Conservation (phyloP, 1,284 basidiomycete species). For the Fomitiporia mediterranea region DNA sequence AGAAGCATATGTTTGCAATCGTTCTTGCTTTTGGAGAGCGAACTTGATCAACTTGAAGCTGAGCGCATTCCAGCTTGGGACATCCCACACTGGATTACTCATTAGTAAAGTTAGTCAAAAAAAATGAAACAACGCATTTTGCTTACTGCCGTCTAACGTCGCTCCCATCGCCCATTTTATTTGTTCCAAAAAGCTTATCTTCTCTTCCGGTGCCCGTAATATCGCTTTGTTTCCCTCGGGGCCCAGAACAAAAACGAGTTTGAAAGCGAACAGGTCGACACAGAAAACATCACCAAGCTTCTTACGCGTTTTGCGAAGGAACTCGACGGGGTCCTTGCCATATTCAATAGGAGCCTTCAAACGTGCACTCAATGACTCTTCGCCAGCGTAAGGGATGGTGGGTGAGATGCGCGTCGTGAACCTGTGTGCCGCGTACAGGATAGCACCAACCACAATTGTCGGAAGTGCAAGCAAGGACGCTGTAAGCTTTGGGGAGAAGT, state of each 20-base stretch:
- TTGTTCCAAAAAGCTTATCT: constrained; percentile 14
- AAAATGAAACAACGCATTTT: not conserved
- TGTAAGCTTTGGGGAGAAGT: not conserved
- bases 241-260: constrained; percentile 15
- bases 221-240: constrained; percentile 14
- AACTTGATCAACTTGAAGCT: constrained; percentile 13
- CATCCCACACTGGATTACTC: constrained; percentile 3
- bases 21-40: constrained; percentile 7
- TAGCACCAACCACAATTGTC: not conserved
- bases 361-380: constrained; percentile 7
- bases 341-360: constrained; percentile 16
- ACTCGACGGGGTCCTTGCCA: constrained; percentile 15
- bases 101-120: not conserved
- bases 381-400: constrained; percentile 14
- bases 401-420: constrained; percentile 15
- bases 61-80: constrained; percentile 6
- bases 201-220: constrained; percentile 12
- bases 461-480: not conserved
- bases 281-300: constrained; percentile 18
- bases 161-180: constrained; percentile 15
- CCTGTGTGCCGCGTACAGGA: constrained; percentile 4
- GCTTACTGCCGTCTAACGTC: constrained; percentile 7
- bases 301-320: constrained; percentile 12
- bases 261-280: constrained; percentile 16
- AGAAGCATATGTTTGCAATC: not conserved